phyloP scores from a whole-genome alignment of 495 filamentous ascomycete genomes.

The Trichodelitschia bisporula region DNA sequence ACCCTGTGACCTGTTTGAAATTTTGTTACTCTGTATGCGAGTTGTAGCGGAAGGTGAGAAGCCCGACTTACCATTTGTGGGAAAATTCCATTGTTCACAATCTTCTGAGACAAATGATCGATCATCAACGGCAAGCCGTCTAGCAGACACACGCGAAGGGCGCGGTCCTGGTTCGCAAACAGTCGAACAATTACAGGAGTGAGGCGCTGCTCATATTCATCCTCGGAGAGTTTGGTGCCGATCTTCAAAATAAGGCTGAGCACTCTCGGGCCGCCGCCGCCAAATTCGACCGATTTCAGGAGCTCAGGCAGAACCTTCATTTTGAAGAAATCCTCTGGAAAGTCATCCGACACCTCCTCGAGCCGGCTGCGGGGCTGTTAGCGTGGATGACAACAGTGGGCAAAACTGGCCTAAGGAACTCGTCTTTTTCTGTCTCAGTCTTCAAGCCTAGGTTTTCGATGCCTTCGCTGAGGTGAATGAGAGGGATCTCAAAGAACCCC shows the following conservation, averaged over 20 bases:
- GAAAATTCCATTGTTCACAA: conserved; percentile 91
- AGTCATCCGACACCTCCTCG: conserved; percentile 69
- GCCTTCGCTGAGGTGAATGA: conserved; percentile 77
- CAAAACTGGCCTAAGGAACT: conserved; percentile 53
- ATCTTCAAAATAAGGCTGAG: conserved; percentile 78
- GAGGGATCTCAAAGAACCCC: conserved; percentile 73
- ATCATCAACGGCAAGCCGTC: conserved; percentile 84
- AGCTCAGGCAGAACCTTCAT: conserved; percentile 89
- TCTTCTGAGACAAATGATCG: conserved; percentile 65
- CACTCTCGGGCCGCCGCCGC: conserved; percentile 82
- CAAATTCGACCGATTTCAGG: conserved; percentile 93
- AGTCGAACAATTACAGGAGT: conserved; percentile 71
- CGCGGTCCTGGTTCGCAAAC: conserved; percentile 78
- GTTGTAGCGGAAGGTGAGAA: no score
- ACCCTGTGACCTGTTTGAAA: conserved; percentile 87
- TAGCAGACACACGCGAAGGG: conserved; percentile 72
- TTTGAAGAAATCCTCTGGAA: conserved; percentile 92
- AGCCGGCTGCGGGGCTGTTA: conserved; percentile 34
- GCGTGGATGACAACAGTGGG: conserved; percentile 7
- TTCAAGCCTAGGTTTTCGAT: conserved; percentile 84
- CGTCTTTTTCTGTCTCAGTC: conserved; percentile 55
- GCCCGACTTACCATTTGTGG: conserved; percentile 77
- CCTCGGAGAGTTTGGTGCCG: conserved; percentile 55
- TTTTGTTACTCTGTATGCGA: no score
- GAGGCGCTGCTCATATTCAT: conserved; percentile 67